These are phyloP conservation scores for Podaxis pistillaris DNA, from an alignment of 768 basidiomycete species.

Conservation along the genomic window DNA sequence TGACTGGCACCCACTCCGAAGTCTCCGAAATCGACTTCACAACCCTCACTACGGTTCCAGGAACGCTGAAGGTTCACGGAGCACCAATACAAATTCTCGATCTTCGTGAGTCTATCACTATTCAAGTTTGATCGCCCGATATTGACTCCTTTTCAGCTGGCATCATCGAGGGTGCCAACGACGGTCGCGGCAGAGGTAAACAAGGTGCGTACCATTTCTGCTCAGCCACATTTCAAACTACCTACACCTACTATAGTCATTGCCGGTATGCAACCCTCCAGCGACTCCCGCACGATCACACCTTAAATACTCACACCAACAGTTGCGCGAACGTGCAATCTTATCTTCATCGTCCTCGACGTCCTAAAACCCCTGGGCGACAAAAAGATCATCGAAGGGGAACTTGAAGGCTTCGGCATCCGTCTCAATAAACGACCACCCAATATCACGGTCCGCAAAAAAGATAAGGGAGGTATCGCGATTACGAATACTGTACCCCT, in stretches of 20 bases:
- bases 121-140: not conserved
- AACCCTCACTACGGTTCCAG: conserved; percentile 92
- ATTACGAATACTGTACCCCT: conserved; percentile 97
- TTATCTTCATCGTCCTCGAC: conserved; percentile 98
- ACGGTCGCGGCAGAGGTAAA: conserved; percentile 93
- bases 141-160: conserved; percentile 54
- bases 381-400: conserved; percentile 86
- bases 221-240: not conserved
- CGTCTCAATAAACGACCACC: conserved; percentile 95
- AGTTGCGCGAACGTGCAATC: conserved; percentile 97
- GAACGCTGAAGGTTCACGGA: conserved; percentile 91
- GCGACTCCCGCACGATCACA: not conserved
- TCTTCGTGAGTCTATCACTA: conserved; percentile 58
- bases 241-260: conserved; percentile 48
- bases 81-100: conserved; percentile 95
- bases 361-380: conserved; percentile 98
- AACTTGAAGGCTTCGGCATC: conserved; percentile 98
- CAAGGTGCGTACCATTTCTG: conserved; percentile 59
- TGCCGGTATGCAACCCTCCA: conserved; percentile 55
- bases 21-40: conserved; percentile 98
- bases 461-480: conserved; percentile 90
- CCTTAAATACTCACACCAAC: conserved; percentile 17
- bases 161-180: conserved; percentile 97
- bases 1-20: conserved; percentile 96
- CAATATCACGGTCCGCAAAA: conserved; percentile 76